Conservation (phyloP, 2,329 filamentous ascomycete genomes). For the Grosmannia penicillata region DNA sequence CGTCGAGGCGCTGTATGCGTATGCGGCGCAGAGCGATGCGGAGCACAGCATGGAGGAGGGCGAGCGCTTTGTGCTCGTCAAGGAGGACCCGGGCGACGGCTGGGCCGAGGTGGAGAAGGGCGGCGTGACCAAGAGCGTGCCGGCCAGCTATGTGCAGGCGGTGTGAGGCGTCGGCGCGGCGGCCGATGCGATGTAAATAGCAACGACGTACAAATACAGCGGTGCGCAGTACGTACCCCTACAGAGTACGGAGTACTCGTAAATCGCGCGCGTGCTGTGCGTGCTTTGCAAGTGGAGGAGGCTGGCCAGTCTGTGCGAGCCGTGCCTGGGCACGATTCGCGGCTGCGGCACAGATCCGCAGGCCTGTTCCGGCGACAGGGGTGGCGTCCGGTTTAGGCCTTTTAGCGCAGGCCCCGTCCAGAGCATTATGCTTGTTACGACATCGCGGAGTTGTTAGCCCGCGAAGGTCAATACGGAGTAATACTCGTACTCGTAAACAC, state of each 20-base stretch:
- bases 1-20: conserved; percentile 86
- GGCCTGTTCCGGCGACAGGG: background rate
- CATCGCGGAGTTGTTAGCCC: background rate
- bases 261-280: too few relatives aligned
- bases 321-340: background rate
- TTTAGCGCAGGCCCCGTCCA: too few relatives aligned
- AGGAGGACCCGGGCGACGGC: conserved; percentile 77
- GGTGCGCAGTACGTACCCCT: too few relatives aligned
- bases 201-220: too few relatives aligned
- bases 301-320: background rate
- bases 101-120: conserved; percentile 96
- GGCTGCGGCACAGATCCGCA: background rate
- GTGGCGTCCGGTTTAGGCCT: background rate
- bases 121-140: conserved; percentile 74
- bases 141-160: conserved; percentile 80
- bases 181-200: background rate
- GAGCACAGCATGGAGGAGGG: conserved; percentile 88
- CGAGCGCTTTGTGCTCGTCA: conserved; percentile 81
- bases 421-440: background rate
- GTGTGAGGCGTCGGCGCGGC: too few relatives aligned
- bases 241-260: too few relatives aligned
- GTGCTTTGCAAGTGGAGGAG: too few relatives aligned
- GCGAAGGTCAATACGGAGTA: background rate
- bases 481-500: too few relatives aligned
- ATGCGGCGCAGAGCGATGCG: conserved; percentile 67